Base-by-base conservation (phyloP, 1,284 basidiomycete species). In the Marasmius oreades region DNA sequence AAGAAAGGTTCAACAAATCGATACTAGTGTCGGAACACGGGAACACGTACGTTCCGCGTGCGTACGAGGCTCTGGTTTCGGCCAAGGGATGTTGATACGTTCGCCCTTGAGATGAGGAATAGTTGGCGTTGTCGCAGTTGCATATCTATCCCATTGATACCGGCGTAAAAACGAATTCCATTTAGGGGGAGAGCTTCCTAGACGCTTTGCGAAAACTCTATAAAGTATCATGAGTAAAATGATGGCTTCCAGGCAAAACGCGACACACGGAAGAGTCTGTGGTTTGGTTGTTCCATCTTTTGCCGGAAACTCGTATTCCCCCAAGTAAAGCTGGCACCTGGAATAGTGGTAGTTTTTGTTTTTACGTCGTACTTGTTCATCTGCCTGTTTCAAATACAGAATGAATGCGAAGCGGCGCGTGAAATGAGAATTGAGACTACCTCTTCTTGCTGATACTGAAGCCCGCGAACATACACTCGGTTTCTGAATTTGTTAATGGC, bases 141-240 rank as follows among this genome's bases (percentile, higher is more conserved):
- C 88, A 60, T 81, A 83, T 22, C 90, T 83, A 52, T 82, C 77
- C 82, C 86, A 90, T 37, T 82, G 71, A 66, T 77, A 88, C 51
- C 78, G 75, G 58, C 74, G 73, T 23, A 73, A 65, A 52, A 72
- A 71, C 8, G 75, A 72, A 57, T 82, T 76, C 81, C 84, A 92
- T 53, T 71, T 69, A 1, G 87, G 82, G 22, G 75, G 66, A 8
- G 84, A 79, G 12, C 79, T 84, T 28, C 80, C 80, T 37, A 92
- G 53, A 45, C 90, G 86, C 58, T 77, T 77, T 1, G 90, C 90
- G 69, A 90, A 92, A 1, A 92, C 86, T 14, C 90, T 92, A 52
- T 28, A 47, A 51, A 56, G 44, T 47, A 34, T 6, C 3, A 16
- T 42, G 39, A 42, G 34, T 48, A 18, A 55, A 26, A 47, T 55